These are phyloP conservation scores for Stagonosporopsis vannaccii DNA, from an alignment of 2,329 filamentous ascomycete genomes.

Conservation along the genomic window DNA sequence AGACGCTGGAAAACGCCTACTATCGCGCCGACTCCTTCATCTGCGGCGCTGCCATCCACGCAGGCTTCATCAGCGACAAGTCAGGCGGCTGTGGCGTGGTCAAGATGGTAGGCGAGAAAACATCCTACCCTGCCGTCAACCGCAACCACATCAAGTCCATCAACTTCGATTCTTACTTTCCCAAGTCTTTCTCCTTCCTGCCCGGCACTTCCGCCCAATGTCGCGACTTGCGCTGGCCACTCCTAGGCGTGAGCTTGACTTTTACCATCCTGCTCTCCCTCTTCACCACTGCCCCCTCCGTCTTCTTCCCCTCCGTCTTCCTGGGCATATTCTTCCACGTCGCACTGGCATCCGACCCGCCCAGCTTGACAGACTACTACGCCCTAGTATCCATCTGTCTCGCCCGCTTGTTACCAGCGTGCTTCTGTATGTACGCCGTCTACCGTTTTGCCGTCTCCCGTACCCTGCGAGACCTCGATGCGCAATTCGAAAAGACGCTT, in stretches of 20 bases:
- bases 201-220: conserved; percentile 70
- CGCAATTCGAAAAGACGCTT: conserved; percentile 88
- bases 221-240: conserved; percentile 80
- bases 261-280: conserved; percentile 82
- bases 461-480: conserved; percentile 73
- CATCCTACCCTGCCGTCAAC: conserved; percentile 68
- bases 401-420: conserved; percentile 83
- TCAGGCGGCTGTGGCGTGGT: conserved; percentile 85
- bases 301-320: conserved; percentile 88
- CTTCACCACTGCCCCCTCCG: conserved; percentile 77
- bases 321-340: conserved; percentile 87
- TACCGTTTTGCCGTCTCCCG: conserved; percentile 82
- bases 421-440: conserved; percentile 86
- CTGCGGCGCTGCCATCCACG: conserved; percentile 83
- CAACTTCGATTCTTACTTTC: conserved; percentile 87
- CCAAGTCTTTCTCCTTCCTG: conserved; percentile 82
- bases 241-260: conserved; percentile 80
- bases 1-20: conserved; percentile 58
- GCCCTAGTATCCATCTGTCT: conserved; percentile 78
- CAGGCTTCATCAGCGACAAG: conserved; percentile 75
- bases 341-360: conserved; percentile 87
- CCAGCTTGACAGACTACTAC: conserved; percentile 70
- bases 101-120: conserved; percentile 72
- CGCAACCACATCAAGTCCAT: conserved; percentile 79
- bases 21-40: conserved; percentile 93